Conservation (phyloP, 2,329 filamentous ascomycete genomes). For the Sclerotinia glacialis region DNA sequence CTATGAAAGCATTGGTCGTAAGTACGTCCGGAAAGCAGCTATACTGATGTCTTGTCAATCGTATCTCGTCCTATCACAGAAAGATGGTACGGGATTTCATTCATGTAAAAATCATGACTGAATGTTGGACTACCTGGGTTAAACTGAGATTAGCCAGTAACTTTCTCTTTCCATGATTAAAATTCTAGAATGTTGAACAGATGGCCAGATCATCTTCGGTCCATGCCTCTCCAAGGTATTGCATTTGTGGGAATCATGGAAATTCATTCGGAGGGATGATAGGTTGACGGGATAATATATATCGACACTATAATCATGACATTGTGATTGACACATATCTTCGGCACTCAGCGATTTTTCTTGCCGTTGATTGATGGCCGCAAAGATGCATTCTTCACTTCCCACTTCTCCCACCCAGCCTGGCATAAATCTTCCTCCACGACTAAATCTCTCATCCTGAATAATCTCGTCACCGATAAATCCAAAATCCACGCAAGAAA, state of each 20-base stretch:
- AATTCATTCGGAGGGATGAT: background rate
- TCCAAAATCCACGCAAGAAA: conserved; percentile 72
- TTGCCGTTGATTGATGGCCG: conserved; percentile 38
- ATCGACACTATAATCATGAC: background rate
- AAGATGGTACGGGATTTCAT: background rate
- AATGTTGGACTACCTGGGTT: no score
- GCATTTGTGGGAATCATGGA: background rate
- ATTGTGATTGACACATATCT: background rate
- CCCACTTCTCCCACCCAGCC: conserved; percentile 93
- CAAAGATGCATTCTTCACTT: conserved; percentile 44
- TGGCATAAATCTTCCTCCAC: conserved; percentile 85
- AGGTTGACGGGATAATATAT: conserved; percentile 8
- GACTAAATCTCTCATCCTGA: conserved; percentile 79
- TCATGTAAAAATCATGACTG: background rate
- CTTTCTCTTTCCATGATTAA: background rate
- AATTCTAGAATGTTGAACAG: background rate
- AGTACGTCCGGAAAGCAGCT: background rate
- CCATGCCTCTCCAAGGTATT: background rate
- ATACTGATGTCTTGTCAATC: background rate
- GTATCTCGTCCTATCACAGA: background rate
- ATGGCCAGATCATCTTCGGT: background rate
- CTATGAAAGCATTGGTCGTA: background rate
- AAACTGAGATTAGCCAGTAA: no score
- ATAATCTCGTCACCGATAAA: conserved; percentile 57
- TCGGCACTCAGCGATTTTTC: conserved; percentile 32